Percentiles rank a stretch among this genome's conserved stretches.
These are phyloP conservation scores for Fusarium temperatum DNA, from an alignment of 2,329 filamentous ascomycete genomes.

Conservation along the genomic window DNA sequence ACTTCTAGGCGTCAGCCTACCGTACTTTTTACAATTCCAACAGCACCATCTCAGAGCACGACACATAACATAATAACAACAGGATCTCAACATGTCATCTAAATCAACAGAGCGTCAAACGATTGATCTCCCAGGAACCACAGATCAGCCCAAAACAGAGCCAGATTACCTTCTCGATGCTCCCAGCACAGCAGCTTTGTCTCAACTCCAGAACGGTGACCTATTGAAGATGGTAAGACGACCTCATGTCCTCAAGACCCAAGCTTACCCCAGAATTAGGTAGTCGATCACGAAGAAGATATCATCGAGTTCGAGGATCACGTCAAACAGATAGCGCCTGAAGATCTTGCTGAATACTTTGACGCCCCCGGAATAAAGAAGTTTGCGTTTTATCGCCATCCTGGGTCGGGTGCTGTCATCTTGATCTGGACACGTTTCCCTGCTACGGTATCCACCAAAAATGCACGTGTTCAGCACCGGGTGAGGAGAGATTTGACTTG, in stretches of 20 bases:
- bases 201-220: conserved; percentile 6
- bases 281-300: neutral
- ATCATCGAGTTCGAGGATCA: neutral
- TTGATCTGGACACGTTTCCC: conserved; percentile 20
- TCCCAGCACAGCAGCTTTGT: neutral
- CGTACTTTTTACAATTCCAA: neutral
- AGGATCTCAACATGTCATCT: neutral
- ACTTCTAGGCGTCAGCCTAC: rapidly evolving
- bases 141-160: neutral
- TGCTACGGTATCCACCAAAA: neutral
- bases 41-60: neutral
- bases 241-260: rapidly evolving
- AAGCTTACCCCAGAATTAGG: neutral
- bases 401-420: neutral
- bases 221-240: conserved; percentile 5
- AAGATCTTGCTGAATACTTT: neutral
- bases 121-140: neutral
- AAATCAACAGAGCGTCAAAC: neutral
- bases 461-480: neutral
- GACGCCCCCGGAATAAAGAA: neutral
- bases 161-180: neutral
- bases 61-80: neutral
- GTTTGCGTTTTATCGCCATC: conserved; percentile 9
- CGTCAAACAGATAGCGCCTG: neutral
- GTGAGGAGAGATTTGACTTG: conserved; percentile 3